Evolutionary conservation across 2,329 filamentous ascomycete species (phyloP).

Genomic region (Colletotrichum destructivum): DNA sequence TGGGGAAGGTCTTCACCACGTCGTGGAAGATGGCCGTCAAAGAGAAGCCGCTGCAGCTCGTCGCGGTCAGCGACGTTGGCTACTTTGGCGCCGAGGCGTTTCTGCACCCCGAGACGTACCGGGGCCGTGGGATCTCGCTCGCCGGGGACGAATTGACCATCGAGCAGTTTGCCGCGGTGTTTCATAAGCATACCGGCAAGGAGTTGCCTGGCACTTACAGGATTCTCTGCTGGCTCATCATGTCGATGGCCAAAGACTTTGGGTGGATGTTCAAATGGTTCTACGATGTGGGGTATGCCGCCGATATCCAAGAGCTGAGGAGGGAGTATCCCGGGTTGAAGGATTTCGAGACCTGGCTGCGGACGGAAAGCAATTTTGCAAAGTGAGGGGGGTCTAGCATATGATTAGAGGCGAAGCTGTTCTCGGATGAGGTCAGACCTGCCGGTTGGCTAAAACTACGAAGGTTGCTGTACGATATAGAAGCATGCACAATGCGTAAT

Average conservation of each 20-base stretch:
- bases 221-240: slow-evolving; percentile 48
- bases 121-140: slow-evolving; percentile 52
- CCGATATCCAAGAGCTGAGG: slow-evolving; percentile 50
- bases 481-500: no score
- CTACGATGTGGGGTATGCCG: slow-evolving; percentile 53
- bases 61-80: slow-evolving; percentile 57
- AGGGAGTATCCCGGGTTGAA: slow-evolving; percentile 48
- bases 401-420: no score
- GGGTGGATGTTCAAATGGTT: slow-evolving; percentile 57
- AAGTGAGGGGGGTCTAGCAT: slow-evolving; percentile 15
- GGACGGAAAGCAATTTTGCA: slow-evolving; percentile 75
- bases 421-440: no score
- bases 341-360: slow-evolving; percentile 50
- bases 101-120: slow-evolving; percentile 50
- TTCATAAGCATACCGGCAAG: slow-evolving; percentile 50
- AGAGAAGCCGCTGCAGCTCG: slow-evolving; percentile 53
- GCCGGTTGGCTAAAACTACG: no score
- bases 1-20: slow-evolving; percentile 51
- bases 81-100: slow-evolving; percentile 56
- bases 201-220: slow-evolving; percentile 50
- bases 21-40: slow-evolving; percentile 50
- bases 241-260: slow-evolving; percentile 51
- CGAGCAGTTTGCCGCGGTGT: slow-evolving; percentile 50
- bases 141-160: slow-evolving; percentile 59
- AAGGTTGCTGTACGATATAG: no score